Percentiles rank a stretch among this genome's conserved stretches.
Evolutionary conservation across 306 rosid genomes (phyloP).

Genomic region (Ormosia emarginata): DNA sequence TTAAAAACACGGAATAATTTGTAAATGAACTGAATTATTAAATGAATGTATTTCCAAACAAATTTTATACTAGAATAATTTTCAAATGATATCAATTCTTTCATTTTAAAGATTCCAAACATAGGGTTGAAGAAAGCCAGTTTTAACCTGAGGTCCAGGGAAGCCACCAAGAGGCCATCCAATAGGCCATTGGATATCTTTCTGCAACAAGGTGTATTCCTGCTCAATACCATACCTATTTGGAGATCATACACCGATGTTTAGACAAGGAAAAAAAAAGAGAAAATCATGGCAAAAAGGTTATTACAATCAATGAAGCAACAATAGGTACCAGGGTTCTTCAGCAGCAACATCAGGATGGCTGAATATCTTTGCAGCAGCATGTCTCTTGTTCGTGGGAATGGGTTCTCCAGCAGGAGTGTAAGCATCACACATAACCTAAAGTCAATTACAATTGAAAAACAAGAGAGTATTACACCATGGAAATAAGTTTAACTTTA

Average conservation of each 20-base stretch:
- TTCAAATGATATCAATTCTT: not conserved
- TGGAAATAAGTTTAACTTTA: not conserved
- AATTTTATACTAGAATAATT: not conserved
- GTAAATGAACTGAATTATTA: not conserved
- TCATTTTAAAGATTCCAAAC: not conserved
- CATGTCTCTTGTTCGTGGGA: constrained; percentile 64
- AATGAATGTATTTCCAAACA: not conserved
- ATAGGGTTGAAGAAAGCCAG: not conserved
- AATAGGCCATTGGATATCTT: constrained; percentile 70
- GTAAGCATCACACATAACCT: constrained; percentile 74
- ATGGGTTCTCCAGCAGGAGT: constrained; percentile 68
- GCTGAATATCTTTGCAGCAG: constrained; percentile 67
- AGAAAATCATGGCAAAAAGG: not conserved
- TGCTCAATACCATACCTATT: constrained; percentile 90
- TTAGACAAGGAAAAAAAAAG: not conserved
- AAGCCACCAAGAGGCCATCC: constrained; percentile 93
- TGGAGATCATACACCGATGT: constrained; percentile 6
- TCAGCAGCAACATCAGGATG: constrained; percentile 63
- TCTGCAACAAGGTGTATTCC: constrained; percentile 91
- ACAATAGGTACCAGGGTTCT: constrained; percentile 49
- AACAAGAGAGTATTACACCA: not conserved
- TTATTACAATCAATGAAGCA: not conserved
- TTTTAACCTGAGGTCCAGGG: constrained; percentile 83
- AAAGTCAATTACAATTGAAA: not conserved
- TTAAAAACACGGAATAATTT: not conserved